These are phyloP conservation scores for Posidonia australis DNA, from an alignment of 106 monocot genomes.

Conservation along the genomic window DNA sequence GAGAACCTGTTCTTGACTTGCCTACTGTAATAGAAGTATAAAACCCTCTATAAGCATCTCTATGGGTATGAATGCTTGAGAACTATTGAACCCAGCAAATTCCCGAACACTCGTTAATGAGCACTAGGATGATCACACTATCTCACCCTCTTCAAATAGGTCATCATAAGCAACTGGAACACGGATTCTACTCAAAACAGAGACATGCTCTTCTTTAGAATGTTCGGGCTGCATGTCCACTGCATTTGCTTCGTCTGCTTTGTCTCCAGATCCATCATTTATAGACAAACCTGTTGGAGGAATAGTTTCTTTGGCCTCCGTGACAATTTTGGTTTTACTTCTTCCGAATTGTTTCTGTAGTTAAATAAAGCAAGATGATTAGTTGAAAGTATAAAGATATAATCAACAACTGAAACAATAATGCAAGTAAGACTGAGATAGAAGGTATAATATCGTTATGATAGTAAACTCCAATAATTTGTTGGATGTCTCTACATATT, in stretches of 20 bases:
- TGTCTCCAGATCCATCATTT: not conserved
- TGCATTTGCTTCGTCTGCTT: not conserved
- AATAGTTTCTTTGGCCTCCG: not conserved
- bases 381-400: not conserved
- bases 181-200: conserved; percentile 14
- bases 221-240: not conserved
- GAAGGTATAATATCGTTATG: too few relatives aligned
- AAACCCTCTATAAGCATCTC: too few relatives aligned
- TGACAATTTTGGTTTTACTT: not conserved
- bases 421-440: not conserved
- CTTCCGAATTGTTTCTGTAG: conserved; percentile 9
- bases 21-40: too few relatives aligned
- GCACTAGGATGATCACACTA: conserved; percentile 1
- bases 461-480: too few relatives aligned
- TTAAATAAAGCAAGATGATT: not conserved
- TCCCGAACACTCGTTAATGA: not conserved
- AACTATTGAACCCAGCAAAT: not conserved
- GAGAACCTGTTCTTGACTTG: too few relatives aligned
- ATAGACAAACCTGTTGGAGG: not conserved
- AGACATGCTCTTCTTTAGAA: not conserved
- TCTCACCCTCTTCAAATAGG: conserved; percentile 28
- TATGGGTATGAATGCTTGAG: not conserved
- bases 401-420: not conserved
- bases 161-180: conserved; percentile 22
- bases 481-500: too few relatives aligned